phyloP scores from a whole-genome alignment of 23 red algal species.

The Rhodosorus marinus region DNA sequence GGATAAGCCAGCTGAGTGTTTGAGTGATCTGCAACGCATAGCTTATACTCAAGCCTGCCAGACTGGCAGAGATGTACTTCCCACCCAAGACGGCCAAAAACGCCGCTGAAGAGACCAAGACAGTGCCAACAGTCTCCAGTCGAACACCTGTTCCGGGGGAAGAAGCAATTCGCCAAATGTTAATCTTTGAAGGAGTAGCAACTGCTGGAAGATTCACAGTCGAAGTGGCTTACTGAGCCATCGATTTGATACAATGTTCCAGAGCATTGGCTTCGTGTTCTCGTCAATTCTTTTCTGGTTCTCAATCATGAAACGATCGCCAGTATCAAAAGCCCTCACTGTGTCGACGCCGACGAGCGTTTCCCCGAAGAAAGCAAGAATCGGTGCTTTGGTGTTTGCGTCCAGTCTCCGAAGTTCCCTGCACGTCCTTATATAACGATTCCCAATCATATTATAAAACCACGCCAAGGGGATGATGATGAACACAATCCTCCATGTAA shows the following conservation, averaged over 20 bases:
- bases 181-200: too few relatives aligned
- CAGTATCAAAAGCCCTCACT: constrained; percentile 11
- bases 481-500: constrained; percentile 5
- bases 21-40: constrained; percentile 53
- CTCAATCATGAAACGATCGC: not conserved
- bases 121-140: constrained; percentile 3
- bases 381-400: constrained; percentile 8
- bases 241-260: constrained; percentile 19
- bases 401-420: constrained; percentile 25
- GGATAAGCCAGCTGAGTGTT: constrained; percentile 49
- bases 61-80: constrained; percentile 3
- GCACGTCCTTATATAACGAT: constrained; percentile 8
- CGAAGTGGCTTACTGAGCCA: constrained; percentile 23
- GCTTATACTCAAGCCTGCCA: constrained; percentile 57
- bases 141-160: too few relatives aligned
- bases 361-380: constrained; percentile 25
- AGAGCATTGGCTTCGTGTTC: constrained; percentile 8
- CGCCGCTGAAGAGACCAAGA: constrained; percentile 4
- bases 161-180: too few relatives aligned
- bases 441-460: constrained; percentile 6
- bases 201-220: constrained; percentile 3
- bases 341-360: constrained; percentile 5
- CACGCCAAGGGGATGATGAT: constrained; percentile 8
- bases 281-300: constrained; percentile 3
- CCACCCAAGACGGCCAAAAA: not conserved